Percentiles rank a stretch among this genome's conserved stretches.
Conservation (phyloP, 2,329 filamentous ascomycete genomes). For the Cyphellophora attinorum region DNA sequence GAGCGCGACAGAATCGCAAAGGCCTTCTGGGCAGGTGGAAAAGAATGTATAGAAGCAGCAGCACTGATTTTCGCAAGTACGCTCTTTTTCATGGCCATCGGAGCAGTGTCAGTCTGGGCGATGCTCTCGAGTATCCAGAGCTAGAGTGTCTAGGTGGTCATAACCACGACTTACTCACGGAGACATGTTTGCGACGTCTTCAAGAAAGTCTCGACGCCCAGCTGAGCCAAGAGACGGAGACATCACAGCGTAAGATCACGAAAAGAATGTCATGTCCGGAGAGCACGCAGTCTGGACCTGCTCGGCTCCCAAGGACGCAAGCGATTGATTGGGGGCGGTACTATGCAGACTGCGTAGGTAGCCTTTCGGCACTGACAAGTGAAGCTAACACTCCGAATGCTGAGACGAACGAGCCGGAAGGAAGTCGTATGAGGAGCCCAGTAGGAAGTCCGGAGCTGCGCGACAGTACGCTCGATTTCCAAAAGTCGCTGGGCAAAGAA, state of each 20-base stretch:
- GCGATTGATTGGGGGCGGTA: background rate
- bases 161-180: background rate
- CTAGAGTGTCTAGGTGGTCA: constrained; percentile 14
- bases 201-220: background rate
- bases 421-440: background rate
- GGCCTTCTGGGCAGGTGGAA: constrained; percentile 11
- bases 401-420: background rate
- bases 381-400: too few species aligned
- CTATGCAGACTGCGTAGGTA: background rate
- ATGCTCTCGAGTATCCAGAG: constrained; percentile 14
- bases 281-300: background rate
- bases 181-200: background rate
- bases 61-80: constrained; percentile 12
- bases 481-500: background rate
- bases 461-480: background rate
- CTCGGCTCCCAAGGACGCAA: background rate
- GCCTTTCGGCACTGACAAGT: background rate
- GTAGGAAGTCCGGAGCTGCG: background rate
- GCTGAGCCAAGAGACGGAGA: constrained; percentile 13
- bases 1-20: constrained; percentile 4
- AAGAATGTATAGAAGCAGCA: constrained; percentile 13
- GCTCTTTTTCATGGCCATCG: constrained; percentile 12
- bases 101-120: constrained; percentile 14
- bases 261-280: too few species aligned
- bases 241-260: too few species aligned